phyloP scores from a whole-genome alignment of 257 asterid species.

The Verbascum thapsus region DNA sequence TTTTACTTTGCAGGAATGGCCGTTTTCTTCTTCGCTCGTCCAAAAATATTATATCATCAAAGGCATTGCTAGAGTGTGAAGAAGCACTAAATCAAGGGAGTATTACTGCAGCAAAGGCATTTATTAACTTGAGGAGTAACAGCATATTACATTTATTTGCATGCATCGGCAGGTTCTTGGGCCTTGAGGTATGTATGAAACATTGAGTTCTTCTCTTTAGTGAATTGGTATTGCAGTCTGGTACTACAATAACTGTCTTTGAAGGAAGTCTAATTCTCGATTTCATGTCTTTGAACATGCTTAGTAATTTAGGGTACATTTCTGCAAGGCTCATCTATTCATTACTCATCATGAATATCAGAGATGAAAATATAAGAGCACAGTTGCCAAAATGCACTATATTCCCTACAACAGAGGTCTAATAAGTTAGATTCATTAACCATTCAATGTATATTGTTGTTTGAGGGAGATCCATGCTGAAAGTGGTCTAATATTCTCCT shows the following conservation, averaged over 20 bases:
- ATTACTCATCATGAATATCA: neutral
- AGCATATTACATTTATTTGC: conserved; percentile 90
- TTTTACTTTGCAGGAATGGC: conserved; percentile 72
- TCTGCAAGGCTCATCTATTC: conserved; percentile 1
- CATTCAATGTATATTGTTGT: neutral
- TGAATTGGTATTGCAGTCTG: conserved; percentile 16
- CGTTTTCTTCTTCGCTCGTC: conserved; percentile 83
- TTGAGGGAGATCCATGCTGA: conserved; percentile 20
- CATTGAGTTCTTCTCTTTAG: conserved; percentile 23
- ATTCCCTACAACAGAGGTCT: conserved; percentile 25
- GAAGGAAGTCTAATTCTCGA: conserved; percentile 11
- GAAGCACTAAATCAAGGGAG: conserved; percentile 92
- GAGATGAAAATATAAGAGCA: conserved; percentile 9
- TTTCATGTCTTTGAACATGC: neutral
- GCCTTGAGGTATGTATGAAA: conserved; percentile 77
- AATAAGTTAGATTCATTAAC: conserved; percentile 20
- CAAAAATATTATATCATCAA: conserved; percentile 69
- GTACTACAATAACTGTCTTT: conserved; percentile 24
- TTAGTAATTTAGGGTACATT: conserved; percentile 1
- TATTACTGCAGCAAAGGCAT: conserved; percentile 72
- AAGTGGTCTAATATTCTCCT: conserved; percentile 19
- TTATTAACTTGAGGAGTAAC: conserved; percentile 76
- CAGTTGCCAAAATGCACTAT: conserved; percentile 19
- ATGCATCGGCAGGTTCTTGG: conserved; percentile 87
- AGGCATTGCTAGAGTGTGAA: conserved; percentile 77